phyloP scores from a whole-genome alignment of 805 yeast genomes.

The Maudiozyma serrabonitensis region DNA sequence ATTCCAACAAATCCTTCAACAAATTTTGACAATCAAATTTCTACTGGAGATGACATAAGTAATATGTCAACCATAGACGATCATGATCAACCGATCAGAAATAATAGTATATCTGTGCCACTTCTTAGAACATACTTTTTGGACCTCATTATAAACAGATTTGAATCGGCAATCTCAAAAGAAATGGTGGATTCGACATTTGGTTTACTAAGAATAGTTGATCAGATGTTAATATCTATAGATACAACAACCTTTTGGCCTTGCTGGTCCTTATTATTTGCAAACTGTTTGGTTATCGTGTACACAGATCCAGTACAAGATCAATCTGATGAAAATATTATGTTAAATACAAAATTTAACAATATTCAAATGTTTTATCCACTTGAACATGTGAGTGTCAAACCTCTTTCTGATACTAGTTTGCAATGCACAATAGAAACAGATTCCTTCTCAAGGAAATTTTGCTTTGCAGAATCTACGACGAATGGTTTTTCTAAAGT shows the following conservation, averaged over 20 bases:
- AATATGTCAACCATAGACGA: neutral
- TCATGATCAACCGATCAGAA: neutral
- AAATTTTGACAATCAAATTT: neutral
- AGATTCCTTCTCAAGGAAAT: neutral
- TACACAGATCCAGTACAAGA: constrained; percentile 3
- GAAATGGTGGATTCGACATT: constrained; percentile 24
- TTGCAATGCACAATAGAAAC: constrained; percentile 10
- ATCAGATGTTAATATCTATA: constrained; percentile 25
- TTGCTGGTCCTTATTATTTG: constrained; percentile 30
- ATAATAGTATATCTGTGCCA: neutral
- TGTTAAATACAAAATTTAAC: constrained; percentile 6
- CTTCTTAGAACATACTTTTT: neutral
- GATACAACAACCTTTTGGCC: constrained; percentile 19
- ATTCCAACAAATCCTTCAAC: no score
- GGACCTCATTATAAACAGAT: neutral
- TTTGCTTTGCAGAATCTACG: constrained; percentile 18
- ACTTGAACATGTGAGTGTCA: constrained; percentile 8
- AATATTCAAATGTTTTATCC: constrained; percentile 11
- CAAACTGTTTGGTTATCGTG: constrained; percentile 16
- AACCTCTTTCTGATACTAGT: constrained; percentile 17
- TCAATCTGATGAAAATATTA: neutral
- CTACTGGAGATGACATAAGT: neutral
- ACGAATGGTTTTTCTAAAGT: constrained; percentile 24
- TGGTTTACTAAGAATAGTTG: constrained; percentile 32
- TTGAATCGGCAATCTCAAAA: constrained; percentile 9